Evolutionary conservation across 352 stramenopile species (phyloP), one percentile per base, ranked within the genome.

Genomic region (Poterioochromonas sp.): DNA sequence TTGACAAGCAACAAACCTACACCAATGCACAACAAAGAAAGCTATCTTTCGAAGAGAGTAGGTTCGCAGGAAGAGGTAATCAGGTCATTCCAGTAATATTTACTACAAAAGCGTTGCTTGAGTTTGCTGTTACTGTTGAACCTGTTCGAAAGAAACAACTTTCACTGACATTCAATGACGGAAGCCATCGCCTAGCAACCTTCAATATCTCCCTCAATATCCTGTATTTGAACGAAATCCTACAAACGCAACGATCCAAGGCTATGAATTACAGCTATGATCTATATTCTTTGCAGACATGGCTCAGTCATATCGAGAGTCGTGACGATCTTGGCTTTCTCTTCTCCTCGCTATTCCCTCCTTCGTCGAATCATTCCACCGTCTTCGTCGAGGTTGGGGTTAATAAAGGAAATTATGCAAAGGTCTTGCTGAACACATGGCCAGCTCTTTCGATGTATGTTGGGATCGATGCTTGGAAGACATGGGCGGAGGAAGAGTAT

Each of bases 351-450:
- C 58, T 34, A 15, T 34, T 68, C 15, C 37, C 20, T 44, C 12
- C 40, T 73, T 51, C 8, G 63, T 47, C 22, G 37, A 20, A 26
- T 5, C 2, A 32, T 73, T n/a, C n/a, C n/a, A 40, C 5, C 8
- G 12, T 29, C 29, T 73, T 43, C 18, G 63, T 73, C 2, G 63
- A 73, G 40, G 37, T 73, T 73, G 63, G 63, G 3, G 63, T 73
- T 15, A 43, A 44, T 32, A 15, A 15, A 49, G 63, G 63, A 11
- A 40, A 73, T 32, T 73, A 51, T 47, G 63, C 63, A 5, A 15
- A 73, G 63, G 5, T 73, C 8, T 41, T 73, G 5, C 15, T 73
- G 18, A 5, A 26, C 40, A 15, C 29, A 22, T 32, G 35, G 5
- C 47, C 15, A 11, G 12, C 58, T 8, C 47, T 58, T 15, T 15